Percentiles rank a stretch among this genome's conserved stretches.
These are phyloP conservation scores for Chalciporus pseudorubinellus DNA, from an alignment of 768 basidiomycete genomes.

Conservation along the genomic window DNA sequence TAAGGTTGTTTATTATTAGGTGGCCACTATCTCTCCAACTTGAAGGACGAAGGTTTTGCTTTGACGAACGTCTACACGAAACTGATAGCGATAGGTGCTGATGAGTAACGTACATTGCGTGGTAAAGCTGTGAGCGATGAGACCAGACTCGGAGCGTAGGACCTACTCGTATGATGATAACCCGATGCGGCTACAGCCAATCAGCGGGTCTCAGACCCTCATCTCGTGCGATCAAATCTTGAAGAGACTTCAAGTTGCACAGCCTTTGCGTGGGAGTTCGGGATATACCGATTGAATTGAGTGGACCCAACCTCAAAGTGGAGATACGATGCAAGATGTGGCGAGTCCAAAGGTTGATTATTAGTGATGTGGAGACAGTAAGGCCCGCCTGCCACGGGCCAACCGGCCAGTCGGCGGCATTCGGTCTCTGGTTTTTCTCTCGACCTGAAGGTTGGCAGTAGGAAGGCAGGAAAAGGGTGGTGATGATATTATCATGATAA, in stretches of 20 bases:
- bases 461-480: neutral
- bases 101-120: constrained; percentile 15
- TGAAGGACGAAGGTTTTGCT: constrained; percentile 15
- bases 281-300: constrained; percentile 30
- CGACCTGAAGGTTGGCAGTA: neutral
- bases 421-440: constrained; percentile 1
- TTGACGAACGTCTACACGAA: constrained; percentile 4
- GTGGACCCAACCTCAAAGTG: constrained; percentile 15
- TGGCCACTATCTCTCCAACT: neutral
- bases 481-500: neutral
- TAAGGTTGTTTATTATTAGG: constrained; percentile 6
- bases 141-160: too few relatives aligned
- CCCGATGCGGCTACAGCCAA: constrained; percentile 12
- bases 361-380: constrained; percentile 15
- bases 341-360: constrained; percentile 9
- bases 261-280: constrained; percentile 32
- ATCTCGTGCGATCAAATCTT: constrained; percentile 24
- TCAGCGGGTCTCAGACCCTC: constrained; percentile 2
- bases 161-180: constrained; percentile 3
- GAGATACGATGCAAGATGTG: constrained; percentile 22
- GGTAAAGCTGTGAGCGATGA: neutral
- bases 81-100: neutral
- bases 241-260: constrained; percentile 21
- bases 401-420: constrained; percentile 5
- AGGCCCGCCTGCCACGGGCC: constrained; percentile 15